A percentile compares a stretch with the other conserved stretches of the same genome.
These are phyloP conservation scores for Rhodotorula diobovata DNA, from an alignment of 768 basidiomycete species.

Conservation along the genomic window DNA sequence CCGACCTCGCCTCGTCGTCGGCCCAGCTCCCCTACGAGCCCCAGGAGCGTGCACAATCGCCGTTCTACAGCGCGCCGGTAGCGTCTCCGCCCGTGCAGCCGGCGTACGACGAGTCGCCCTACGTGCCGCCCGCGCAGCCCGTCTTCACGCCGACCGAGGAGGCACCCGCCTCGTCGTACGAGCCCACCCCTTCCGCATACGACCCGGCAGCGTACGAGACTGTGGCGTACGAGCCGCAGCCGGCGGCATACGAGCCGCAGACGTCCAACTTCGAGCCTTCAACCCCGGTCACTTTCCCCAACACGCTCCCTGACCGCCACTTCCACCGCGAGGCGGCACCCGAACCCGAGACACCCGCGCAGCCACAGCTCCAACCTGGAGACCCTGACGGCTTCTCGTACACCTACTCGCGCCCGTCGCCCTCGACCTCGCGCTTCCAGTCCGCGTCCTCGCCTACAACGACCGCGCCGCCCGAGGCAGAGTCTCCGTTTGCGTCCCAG, in stretches of 20 bases:
- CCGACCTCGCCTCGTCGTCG: conserved; percentile 22
- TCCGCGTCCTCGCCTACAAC: background rate
- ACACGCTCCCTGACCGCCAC: background rate
- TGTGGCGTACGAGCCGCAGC: background rate
- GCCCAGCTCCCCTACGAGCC: conserved; percentile 10
- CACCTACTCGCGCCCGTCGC: conserved; percentile 12
- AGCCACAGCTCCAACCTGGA: background rate
- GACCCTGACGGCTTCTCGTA: conserved; percentile 13
- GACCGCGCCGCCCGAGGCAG: background rate
- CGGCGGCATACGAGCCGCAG: background rate
- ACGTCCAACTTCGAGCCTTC: background rate
- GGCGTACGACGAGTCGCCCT: background rate
- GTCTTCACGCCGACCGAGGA: background rate
- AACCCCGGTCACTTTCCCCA: background rate
- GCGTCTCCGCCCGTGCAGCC: background rate
- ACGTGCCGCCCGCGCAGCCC: background rate
- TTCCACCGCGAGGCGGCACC: background rate
- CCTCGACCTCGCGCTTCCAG: background rate
- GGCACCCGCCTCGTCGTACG: background rate
- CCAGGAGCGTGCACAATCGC: conserved; percentile 3
- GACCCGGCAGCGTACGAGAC: background rate
- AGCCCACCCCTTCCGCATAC: background rate
- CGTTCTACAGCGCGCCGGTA: background rate
- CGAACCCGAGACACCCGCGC: background rate
- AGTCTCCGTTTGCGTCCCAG: background rate